phyloP scores from a whole-genome alignment of 2,329 filamentous ascomycete species.

The Lachnellula subtilissima region DNA sequence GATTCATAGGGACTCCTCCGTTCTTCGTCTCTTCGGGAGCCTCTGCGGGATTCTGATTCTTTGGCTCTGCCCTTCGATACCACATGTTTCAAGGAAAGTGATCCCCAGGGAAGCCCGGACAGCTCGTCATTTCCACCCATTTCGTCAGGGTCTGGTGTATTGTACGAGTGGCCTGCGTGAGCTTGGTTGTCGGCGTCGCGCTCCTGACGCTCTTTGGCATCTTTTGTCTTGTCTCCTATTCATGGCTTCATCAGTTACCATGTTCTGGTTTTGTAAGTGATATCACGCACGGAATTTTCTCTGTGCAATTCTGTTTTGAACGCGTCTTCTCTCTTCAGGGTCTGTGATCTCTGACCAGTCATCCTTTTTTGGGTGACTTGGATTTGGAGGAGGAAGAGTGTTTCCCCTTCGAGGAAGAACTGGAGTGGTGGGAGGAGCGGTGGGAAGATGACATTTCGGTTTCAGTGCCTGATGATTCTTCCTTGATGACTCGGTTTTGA shows the following conservation, averaged over 20 bases:
- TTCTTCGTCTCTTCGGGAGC: constrained; percentile 28
- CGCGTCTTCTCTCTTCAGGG: constrained; percentile 65
- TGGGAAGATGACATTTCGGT: constrained; percentile 30
- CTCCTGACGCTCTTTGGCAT: constrained; percentile 61
- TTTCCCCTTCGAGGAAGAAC: constrained; percentile 21
- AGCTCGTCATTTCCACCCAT: constrained; percentile 49
- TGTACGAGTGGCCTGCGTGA: constrained; percentile 60
- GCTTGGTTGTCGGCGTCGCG: constrained; percentile 59
- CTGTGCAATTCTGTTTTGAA: constrained; percentile 73
- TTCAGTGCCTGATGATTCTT: constrained; percentile 22
- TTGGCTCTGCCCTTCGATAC: constrained; percentile 40
- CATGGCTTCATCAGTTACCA: background rate
- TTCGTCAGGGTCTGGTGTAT: constrained; percentile 53
- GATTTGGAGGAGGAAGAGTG: constrained; percentile 34
- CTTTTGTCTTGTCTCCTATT: constrained; percentile 64
- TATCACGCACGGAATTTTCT: constrained; percentile 64
- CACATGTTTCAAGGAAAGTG: constrained; percentile 55
- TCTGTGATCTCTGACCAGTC: constrained; percentile 69
- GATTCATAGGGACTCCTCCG: constrained; percentile 19
- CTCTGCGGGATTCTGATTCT: constrained; percentile 39
- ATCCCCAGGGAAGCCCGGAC: constrained; percentile 69
- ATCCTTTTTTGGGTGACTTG: constrained; percentile 40
- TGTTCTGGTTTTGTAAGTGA: background rate
- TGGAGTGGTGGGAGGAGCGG: constrained; percentile 23
- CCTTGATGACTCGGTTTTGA: constrained; percentile 16